Conservation (phyloP, 192 early-diverging fungal genomes). For the Gigaspora rosea region DNA sequence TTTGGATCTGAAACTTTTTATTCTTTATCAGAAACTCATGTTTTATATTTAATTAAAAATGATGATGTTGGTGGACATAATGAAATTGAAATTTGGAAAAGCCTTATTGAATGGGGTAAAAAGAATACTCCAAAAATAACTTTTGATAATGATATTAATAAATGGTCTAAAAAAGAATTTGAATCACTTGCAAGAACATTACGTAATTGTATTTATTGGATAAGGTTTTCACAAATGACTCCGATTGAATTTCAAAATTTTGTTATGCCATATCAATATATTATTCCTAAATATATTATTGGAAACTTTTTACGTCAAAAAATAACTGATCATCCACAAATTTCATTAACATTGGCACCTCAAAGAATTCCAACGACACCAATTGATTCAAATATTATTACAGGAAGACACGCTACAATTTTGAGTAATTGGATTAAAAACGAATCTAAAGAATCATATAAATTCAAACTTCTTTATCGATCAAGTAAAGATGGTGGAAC, state of each 20-base stretch:
- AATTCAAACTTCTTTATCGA: background rate
- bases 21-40: background rate
- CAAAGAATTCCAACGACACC: background rate
- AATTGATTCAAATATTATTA: background rate
- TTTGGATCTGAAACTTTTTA: background rate
- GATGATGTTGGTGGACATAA: background rate
- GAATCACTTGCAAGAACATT: background rate
- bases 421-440: background rate
- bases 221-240: background rate
- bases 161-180: background rate
- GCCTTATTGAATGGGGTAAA: background rate
- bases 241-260: background rate
- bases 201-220: background rate
- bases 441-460: background rate
- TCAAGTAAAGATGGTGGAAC: background rate
- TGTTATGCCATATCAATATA: background rate
- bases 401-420: background rate
- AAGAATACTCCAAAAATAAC: background rate
- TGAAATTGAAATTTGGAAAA: background rate
- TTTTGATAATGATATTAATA: background rate
- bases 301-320: background rate
- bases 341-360: background rate
- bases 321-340: background rate
- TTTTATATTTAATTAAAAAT: background rate
- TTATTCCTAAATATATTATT: background rate